Base-by-base conservation (phyloP, 2,329 filamentous ascomycete species). In the Cryphonectria japonica region DNA sequence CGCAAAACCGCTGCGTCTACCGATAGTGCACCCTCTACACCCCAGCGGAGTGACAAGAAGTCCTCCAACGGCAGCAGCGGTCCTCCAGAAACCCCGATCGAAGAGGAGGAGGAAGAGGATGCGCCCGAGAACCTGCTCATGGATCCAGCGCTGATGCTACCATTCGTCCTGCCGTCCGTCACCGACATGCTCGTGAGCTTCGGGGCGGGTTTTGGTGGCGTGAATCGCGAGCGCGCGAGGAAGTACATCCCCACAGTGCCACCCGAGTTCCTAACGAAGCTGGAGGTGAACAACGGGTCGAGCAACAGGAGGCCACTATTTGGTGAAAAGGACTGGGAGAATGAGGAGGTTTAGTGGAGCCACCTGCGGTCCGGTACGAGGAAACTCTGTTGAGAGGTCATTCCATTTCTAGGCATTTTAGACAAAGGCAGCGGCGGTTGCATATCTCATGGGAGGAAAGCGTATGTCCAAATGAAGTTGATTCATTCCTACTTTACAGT, bases 111-210 rank as follows among this genome's bases (percentile, higher is more conserved):
- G 13, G 89, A 91, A 26, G 89, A 92, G 61, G 91, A 93, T 72
- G 85, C 90, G 19, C 92, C 92, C 0, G 89, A 93, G 75, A 87
- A 93, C 72, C 85, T 98, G 50, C 89, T 98, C 60, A 82, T 98
- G 68, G 95, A 98, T 77, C 94, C 95, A 3, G 93, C 95, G 2
- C 85, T 97, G 72, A 97, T 98, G 87, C 87, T 99, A 37, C 96
- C 96, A 0, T 99, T 99, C 79, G 92, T 92, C n/a, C 85, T 99
- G 39, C 96, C 96, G 1, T 97, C 95, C 1, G 96, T 94, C 70
- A 98, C 95, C 37, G 96, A 99, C 80, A 99, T 99, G 96, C 87
- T 98, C 64, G 89, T 99, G 64, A 95, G 91, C 75, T 99, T 97
- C 77, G 96, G 96, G 0, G 95, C 96, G 16, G 96, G 96, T 0